Evolutionary conservation across 768 basidiomycete genomes (phyloP).

Genomic region (Rhizopogon vinicolor): DNA sequence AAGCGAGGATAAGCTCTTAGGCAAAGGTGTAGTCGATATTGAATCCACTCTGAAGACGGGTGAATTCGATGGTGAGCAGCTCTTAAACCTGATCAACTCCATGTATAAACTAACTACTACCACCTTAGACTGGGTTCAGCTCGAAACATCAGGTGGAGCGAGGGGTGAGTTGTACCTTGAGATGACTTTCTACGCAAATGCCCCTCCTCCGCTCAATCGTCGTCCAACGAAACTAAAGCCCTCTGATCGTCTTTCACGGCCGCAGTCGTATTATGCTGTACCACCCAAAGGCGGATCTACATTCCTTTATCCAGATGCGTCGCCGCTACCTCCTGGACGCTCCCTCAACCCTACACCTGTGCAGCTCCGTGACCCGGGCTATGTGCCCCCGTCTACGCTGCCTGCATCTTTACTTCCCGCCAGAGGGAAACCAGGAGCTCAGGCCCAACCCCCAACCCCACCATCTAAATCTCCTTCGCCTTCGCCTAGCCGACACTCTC

Average conservation of each 20-base stretch:
- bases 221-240: constrained; percentile 51
- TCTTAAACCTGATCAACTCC: neutral
- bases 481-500: neutral
- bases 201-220: constrained; percentile 41
- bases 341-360: neutral
- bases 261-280: constrained; percentile 21
- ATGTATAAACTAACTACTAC: neutral
- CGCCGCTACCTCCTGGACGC: constrained; percentile 6
- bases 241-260: constrained; percentile 47
- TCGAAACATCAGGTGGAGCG: constrained; percentile 54
- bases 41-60: constrained; percentile 76
- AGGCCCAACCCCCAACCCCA: constrained; percentile 5
- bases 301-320: constrained; percentile 5
- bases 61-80: constrained; percentile 79
- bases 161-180: constrained; percentile 89
- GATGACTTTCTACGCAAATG: constrained; percentile 86
- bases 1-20: constrained; percentile 69
- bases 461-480: neutral
- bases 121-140: constrained; percentile 61
- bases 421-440: constrained; percentile 3
- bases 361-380: constrained; percentile 4
- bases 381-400: constrained; percentile 7
- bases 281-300: neutral
- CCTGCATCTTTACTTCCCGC: constrained; percentile 22
- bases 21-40: constrained; percentile 72